Base-by-base conservation (phyloP, 208 protist species). In the Kentomonas sorsogonicus region DNA sequence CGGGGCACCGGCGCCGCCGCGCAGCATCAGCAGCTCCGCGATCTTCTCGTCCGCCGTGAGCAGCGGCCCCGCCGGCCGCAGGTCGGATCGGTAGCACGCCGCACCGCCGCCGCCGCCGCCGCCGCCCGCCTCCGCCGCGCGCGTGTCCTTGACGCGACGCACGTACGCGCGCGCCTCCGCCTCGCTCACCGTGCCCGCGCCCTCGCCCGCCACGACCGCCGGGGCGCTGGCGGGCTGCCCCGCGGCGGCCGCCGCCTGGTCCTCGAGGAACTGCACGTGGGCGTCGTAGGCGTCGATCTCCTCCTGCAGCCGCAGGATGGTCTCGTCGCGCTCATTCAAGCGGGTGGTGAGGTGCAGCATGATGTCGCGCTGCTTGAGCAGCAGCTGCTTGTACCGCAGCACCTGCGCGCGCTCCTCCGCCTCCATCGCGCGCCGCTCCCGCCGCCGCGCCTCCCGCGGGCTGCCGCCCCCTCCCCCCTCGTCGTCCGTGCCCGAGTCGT, bases 341-440 rank as follows among this genome's bases (percentile, higher is more conserved):
- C 94, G 74, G 11, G 77, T 76, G 10, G 94, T 97, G 34, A 98
- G 75, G 48, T 79, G 83, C 41, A 98, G 79, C 94, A 98, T 98
- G 57, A 98, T 96, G 64, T 98, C 95, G 11, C 95, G 79, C 74
- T 98, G 96, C 76, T 98, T 98, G 41, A 97, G 63, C 44, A 98
- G 71, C n/a, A 98, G 81, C 57, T 96, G 79, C 72, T 98, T 97
- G 86, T 98, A 98, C 25, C 93, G 66, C 20, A 91, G 80, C 50
- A 98, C 86, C 70, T 98, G 87, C 25, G 80, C 83, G 57, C 96
- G 95, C 61, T 96, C 90, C 60, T 94, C 85, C n/a, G n/a, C n/a
- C 46, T 89, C 76, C 40, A 96, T 69, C 15, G 73, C 64, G 39
- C 84, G 70, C 20, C 86, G 64, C 63, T 97, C 91, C 44, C 66